A percentile compares a stretch with the other conserved stretches of the same genome.
Evolutionary conservation across 176 grass and related monocot species (phyloP).

Genomic region (Poa annua): DNA sequence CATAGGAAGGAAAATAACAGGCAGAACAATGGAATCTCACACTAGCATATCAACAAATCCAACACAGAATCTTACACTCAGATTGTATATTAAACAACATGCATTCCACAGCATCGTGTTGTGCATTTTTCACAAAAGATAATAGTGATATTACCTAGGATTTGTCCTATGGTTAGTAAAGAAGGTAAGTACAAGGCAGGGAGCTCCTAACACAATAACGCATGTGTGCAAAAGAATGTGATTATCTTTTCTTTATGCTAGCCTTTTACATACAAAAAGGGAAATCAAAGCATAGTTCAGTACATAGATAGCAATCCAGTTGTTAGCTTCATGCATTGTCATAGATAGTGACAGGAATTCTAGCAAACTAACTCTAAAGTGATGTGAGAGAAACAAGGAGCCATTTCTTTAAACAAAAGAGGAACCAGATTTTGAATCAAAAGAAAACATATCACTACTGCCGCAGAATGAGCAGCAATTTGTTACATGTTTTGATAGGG

Average conservation of each 20-base stretch:
- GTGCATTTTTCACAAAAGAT: conserved; percentile 9
- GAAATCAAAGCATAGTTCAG: too few relatives aligned
- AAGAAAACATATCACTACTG: not conserved
- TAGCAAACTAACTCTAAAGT: not conserved
- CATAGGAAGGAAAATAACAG: not conserved
- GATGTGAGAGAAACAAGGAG: not conserved
- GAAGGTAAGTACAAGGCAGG: too few relatives aligned
- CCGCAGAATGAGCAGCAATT: not conserved
- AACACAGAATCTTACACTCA: not conserved
- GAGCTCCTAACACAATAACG: too few relatives aligned
- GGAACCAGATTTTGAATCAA: not conserved
- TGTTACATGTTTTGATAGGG: not conserved
- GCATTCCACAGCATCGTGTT: not conserved
- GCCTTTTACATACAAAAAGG: not conserved
- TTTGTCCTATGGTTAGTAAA: too few relatives aligned
- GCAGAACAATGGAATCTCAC: not conserved
- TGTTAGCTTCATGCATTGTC: not conserved
- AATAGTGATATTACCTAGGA: not conserved
- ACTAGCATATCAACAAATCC: not conserved
- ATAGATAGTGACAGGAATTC: not conserved
- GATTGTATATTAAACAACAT: not conserved
- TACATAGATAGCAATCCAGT: not conserved
- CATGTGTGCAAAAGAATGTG: not conserved
- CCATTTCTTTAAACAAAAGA: not conserved
- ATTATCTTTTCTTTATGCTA: not conserved